These are phyloP conservation scores for Bremia lactucae DNA, from an alignment of 352 stramenopile genomes.

Conservation along the genomic window DNA sequence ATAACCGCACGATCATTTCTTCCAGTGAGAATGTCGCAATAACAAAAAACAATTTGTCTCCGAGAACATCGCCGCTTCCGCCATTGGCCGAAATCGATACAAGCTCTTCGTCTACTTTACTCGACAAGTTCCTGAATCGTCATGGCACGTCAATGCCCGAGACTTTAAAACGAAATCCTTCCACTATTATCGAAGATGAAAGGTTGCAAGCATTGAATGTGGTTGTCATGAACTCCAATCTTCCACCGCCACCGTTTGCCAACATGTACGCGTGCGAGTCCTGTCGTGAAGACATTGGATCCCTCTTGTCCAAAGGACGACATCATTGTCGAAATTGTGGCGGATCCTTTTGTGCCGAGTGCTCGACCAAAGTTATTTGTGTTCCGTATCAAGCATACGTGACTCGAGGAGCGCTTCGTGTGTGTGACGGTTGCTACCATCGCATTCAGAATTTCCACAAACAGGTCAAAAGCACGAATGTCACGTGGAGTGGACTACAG, in stretches of 20 bases:
- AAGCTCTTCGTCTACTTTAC: conserved; percentile 11
- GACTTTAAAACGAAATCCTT: conserved; percentile 19
- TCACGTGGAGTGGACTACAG: conserved; percentile 54
- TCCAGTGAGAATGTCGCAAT: conserved; percentile 42
- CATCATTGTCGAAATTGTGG: conserved; percentile 79
- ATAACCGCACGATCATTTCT: conserved; percentile 40
- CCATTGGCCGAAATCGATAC: neutral
- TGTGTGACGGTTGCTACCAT: conserved; percentile 66
- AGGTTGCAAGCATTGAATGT: conserved; percentile 28
- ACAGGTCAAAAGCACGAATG: conserved; percentile 41
- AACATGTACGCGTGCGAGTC: conserved; percentile 73
- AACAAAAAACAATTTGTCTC: conserved; percentile 47
- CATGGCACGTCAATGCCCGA: neutral
- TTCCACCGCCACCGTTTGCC: conserved; percentile 55
- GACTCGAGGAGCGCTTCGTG: conserved; percentile 42
- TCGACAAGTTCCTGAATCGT: conserved; percentile 35
- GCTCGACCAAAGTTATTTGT: conserved; percentile 36
- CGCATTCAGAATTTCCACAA: conserved; percentile 64
- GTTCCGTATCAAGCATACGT: conserved; percentile 61
- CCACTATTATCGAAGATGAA: conserved; percentile 41
- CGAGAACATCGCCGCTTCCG: conserved; percentile 6
- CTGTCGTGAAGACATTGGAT: conserved; percentile 64
- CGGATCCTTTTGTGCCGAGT: conserved; percentile 59
- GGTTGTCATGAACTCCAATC: conserved; percentile 38
- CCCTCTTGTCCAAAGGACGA: conserved; percentile 49